Percentiles rank a stretch among this genome's conserved stretches.
Conservation (phyloP, 805 yeast genomes). For the Priceomyces melissophilus region DNA sequence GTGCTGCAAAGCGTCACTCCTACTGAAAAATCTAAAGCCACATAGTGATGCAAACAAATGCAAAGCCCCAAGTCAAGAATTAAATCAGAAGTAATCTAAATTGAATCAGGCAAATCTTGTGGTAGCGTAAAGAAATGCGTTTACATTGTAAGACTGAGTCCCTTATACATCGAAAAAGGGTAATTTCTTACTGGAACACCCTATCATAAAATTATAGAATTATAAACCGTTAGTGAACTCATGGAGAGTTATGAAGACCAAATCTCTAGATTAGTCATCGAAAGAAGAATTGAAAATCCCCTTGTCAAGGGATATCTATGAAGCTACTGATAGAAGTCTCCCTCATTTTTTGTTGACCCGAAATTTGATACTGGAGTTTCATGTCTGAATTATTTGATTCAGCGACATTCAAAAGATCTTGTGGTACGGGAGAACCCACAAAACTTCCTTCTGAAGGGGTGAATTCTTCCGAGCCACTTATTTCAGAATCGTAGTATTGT, state of each 20-base stretch:
- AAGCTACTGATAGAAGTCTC: not conserved
- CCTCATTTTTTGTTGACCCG: not conserved
- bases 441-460: not conserved
- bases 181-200: no score
- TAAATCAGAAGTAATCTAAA: no score
- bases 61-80: no score
- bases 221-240: not conserved
- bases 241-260: not conserved
- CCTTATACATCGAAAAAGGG: no score
- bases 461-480: conserved; percentile 2
- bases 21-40: no score
- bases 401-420: not conserved
- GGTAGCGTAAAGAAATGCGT: no score
- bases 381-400: not conserved
- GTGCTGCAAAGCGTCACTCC: no score
- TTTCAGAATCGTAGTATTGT: not conserved
- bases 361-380: not conserved
- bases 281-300: no score
- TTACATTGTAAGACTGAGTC: no score
- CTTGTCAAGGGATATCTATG: not conserved
- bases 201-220: no score
- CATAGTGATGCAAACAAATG: no score
- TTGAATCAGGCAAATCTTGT: no score
- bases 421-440: not conserved
- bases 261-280: not conserved